Evolutionary conservation across 2,329 filamentous ascomycete genomes (phyloP).

Genomic region (Fusarium sp.): DNA sequence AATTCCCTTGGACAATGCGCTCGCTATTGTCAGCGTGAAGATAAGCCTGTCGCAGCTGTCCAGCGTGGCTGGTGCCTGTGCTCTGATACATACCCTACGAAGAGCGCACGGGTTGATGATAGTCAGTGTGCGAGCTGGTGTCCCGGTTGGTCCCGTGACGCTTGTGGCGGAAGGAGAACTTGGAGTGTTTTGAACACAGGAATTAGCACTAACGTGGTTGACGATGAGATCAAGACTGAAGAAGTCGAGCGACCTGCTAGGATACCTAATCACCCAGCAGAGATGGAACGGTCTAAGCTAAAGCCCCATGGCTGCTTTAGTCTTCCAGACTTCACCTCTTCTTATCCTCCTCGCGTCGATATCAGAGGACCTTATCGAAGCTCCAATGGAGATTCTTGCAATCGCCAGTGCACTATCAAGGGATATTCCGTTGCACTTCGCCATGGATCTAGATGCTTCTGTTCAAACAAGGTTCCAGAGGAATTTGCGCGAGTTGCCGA

Average conservation of each 20-base stretch:
- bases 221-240: background rate
- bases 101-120: background rate
- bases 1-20: background rate
- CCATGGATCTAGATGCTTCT: background rate
- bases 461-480: background rate
- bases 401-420: background rate
- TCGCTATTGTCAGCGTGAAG: background rate
- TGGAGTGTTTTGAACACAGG: constrained; percentile 6
- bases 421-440: background rate
- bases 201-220: accelerated
- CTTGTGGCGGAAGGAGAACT: background rate
- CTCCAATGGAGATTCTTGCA: background rate
- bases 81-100: background rate
- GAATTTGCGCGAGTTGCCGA: background rate
- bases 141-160: background rate
- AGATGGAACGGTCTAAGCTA: background rate
- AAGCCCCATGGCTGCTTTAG: background rate
- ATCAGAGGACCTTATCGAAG: background rate
- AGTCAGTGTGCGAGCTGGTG: background rate
- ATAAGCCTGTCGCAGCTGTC: background rate
- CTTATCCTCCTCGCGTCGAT: background rate
- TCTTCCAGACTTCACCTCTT: background rate
- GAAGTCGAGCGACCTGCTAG: background rate
- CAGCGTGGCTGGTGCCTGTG: background rate
- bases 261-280: accelerated